A percentile compares a stretch with the other conserved stretches of the same genome.
These are phyloP conservation scores for Suillus cothurnatus DNA, from an alignment of 768 basidiomycete genomes.

Conservation along the genomic window DNA sequence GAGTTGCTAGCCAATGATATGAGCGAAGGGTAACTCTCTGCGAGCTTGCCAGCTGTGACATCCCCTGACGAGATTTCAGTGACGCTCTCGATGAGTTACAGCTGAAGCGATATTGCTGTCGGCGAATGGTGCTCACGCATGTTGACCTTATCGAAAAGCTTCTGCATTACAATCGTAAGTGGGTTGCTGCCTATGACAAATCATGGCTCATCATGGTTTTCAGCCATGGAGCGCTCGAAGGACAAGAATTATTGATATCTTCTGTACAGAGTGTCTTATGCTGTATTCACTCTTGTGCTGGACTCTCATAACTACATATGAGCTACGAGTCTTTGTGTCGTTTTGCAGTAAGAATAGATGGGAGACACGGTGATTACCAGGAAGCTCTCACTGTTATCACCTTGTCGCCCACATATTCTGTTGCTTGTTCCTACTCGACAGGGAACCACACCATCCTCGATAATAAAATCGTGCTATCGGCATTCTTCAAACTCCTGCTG, in stretches of 20 bases:
- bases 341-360: background rate
- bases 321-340: background rate
- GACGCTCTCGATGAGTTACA: slow-evolving; percentile 90
- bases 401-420: background rate
- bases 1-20: slow-evolving; percentile 78
- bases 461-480: background rate
- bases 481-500: background rate
- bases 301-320: background rate
- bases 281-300: background rate
- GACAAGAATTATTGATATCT: slow-evolving; percentile 25
- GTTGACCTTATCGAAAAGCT: slow-evolving; percentile 98
- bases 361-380: background rate
- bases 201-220: background rate
- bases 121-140: slow-evolving; percentile 96
- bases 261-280: slow-evolving; percentile 5
- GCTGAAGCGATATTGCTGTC: slow-evolving; percentile 93
- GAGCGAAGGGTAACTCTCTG: slow-evolving; percentile 73
- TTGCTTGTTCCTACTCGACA: background rate
- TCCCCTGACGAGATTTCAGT: slow-evolving; percentile 39
- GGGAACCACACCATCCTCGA: background rate
- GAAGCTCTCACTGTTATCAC: background rate
- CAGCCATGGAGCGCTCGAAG: slow-evolving; percentile 37
- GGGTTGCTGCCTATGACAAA: slow-evolving; percentile 30
- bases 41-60: background rate
- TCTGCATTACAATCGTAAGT: slow-evolving; percentile 89